Evolutionary conservation across 495 filamentous ascomycete species (phyloP).

Genomic region (Penicillium mononematosum): DNA sequence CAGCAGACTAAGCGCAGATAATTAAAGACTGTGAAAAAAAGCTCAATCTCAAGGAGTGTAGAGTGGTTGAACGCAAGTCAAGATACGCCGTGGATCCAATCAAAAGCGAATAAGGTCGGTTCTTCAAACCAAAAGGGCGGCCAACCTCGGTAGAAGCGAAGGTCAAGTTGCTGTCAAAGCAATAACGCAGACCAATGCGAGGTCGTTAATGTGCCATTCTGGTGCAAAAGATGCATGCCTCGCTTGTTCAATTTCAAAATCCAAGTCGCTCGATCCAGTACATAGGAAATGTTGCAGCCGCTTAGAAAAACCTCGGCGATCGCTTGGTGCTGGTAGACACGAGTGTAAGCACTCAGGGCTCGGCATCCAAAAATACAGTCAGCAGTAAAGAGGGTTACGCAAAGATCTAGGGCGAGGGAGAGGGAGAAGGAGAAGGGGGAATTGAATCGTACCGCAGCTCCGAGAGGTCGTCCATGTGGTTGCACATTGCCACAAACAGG

Average conservation of each 20-base stretch:
- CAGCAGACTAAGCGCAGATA: slow-evolving; percentile 16
- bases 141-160: slow-evolving; percentile 49
- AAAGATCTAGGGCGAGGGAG: not conserved
- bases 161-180: slow-evolving; percentile 31
- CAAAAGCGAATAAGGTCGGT: slow-evolving; percentile 33
- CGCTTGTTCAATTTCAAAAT: slow-evolving; percentile 27
- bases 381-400: slow-evolving; percentile 20
- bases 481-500: slow-evolving; percentile 95
- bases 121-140: slow-evolving; percentile 37
- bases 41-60: slow-evolving; percentile 20
- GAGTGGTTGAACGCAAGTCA: slow-evolving; percentile 25
- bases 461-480: slow-evolving; percentile 88
- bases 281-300: slow-evolving; percentile 19
- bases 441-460: slow-evolving; percentile 46
- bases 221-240: slow-evolving; percentile 27
- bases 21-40: not conserved
- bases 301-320: slow-evolving; percentile 43
- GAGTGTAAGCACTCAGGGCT: slow-evolving; percentile 20
- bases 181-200: slow-evolving; percentile 22
- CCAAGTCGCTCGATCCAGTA: slow-evolving; percentile 28
- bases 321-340: slow-evolving; percentile 34
- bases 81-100: slow-evolving; percentile 21
- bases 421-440: not conserved
- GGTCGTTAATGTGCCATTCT: slow-evolving; percentile 35
- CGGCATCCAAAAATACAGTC: slow-evolving; percentile 3